Base-by-base conservation (phyloP, 2,329 filamentous ascomycete genomes). In the Xylaria arbuscula region DNA sequence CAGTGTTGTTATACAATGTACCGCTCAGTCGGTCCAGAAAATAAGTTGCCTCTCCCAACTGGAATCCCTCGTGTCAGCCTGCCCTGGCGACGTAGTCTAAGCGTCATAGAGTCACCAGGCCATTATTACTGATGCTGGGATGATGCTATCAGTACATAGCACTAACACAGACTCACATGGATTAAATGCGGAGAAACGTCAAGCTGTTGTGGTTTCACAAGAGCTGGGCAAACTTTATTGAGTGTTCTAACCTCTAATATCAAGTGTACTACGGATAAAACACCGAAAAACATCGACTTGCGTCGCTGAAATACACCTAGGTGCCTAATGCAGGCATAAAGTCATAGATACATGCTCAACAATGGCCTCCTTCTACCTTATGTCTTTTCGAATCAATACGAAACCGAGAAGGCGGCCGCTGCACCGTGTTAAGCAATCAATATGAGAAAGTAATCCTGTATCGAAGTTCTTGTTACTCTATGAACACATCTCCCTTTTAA, bases 1-100 rank as follows among this genome's bases (percentile, higher is more conserved):
- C 24, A 6, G 61, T n/a, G 22, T 34, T 69, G 60, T 62, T 71
- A 71, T 70, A 70, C 57, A 15, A 56, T 32, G 32, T 50, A 50
- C 40, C 13, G 13, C 9, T 13, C 10, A 11, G 17, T 36, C 19
- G 24, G 47, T 10, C 32, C 40, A 15, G 38, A n/a, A 22, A 22
- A 13, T 38, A 51, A 22, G 55, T 70, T 59, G 68, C 68, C 64
- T 58, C 68, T 38, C 32, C 17, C 45, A 32, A 24, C 40, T 57
- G 8, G 4, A 45, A 48, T 47, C 32, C 28, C 45, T 34, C 47
- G 32, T 50, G 40, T 59, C 58, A 28, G 55, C 51, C 15, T 50
- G 38, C 22, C 24, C 24, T 34, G 32, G 36, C 66, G 60, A 70
- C 66, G 66, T 70, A 57, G 51, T 45, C 22, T 56, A 34, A 19